Conservation (phyloP, 2,329 filamentous ascomycete species). For the Ophiocordyceps sinensis region DNA sequence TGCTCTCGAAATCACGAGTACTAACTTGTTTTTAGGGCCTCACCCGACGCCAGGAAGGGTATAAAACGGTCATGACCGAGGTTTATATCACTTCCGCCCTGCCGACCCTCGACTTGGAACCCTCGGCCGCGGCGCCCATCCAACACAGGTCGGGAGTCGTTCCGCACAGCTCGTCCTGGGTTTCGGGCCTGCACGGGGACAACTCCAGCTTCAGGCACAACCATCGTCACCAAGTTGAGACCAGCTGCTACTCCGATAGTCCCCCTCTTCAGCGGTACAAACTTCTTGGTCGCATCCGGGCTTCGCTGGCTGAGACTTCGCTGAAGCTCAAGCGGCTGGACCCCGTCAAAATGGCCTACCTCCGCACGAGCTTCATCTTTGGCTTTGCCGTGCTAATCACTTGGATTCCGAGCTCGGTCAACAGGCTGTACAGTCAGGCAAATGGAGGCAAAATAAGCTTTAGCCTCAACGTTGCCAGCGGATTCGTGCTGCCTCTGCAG, state of each 20-base stretch:
- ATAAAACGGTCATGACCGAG: slow-evolving; percentile 34
- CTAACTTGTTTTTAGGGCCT: slow-evolving; percentile 12
- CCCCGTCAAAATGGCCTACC: slow-evolving; percentile 43
- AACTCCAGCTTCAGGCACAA: slow-evolving; percentile 4
- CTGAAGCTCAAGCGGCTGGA: slow-evolving; percentile 24
- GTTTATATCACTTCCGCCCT: slow-evolving; percentile 26
- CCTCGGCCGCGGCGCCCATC: slow-evolving; percentile 4
- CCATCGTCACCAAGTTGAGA: slow-evolving; percentile 13
- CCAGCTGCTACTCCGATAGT: slow-evolving; percentile 13
- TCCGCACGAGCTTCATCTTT: slow-evolving; percentile 46
- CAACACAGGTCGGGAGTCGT: slow-evolving; percentile 1
- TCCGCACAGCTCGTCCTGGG: not conserved
- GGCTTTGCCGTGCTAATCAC: slow-evolving; percentile 44
- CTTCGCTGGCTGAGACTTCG: slow-evolving; percentile 14
- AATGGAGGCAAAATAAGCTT: slow-evolving; percentile 37
- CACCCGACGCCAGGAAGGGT: slow-evolving; percentile 17
- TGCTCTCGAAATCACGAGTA: not conserved
- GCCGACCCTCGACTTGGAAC: slow-evolving; percentile 4
- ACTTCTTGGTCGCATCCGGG: slow-evolving; percentile 10
- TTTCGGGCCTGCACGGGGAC: not conserved
- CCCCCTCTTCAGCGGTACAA: slow-evolving; percentile 4
- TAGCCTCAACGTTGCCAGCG: slow-evolving; percentile 51
- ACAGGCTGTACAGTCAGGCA: slow-evolving; percentile 54
- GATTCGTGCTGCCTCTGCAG: slow-evolving; percentile 60
- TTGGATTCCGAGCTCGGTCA: slow-evolving; percentile 54